Conservation (phyloP, 345 rosid species). For the Gossypium australe region DNA sequence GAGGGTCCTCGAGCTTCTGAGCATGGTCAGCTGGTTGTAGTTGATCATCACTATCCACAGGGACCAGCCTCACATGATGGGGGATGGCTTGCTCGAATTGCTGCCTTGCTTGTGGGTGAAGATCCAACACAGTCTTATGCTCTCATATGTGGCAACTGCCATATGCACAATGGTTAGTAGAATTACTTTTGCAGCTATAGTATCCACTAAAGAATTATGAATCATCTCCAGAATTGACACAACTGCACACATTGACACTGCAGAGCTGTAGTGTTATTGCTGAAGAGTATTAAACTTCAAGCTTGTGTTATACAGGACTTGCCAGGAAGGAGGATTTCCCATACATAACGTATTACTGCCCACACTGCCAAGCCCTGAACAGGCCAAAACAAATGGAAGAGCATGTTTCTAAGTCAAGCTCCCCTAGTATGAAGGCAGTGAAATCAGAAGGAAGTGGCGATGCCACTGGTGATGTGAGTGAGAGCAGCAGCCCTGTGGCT, state of each 20-base stretch:
- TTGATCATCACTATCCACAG: conserved; percentile 56
- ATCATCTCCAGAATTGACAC: neutral
- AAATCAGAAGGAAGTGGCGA: conserved; percentile 20
- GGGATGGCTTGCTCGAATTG: conserved; percentile 86
- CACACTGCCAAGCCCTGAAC: conserved; percentile 81
- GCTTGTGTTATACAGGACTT: conserved; percentile 47
- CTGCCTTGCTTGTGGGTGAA: conserved; percentile 88
- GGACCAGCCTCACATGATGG: conserved; percentile 51
- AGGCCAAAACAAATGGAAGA: conserved; percentile 50
- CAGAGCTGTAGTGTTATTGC: neutral
- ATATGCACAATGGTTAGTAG: conserved; percentile 85
- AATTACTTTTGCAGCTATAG: neutral
- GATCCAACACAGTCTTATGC: conserved; percentile 91
- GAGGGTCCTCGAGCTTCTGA: conserved; percentile 38
- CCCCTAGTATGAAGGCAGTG: conserved; percentile 27
- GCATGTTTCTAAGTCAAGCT: conserved; percentile 22
- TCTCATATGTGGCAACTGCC: conserved; percentile 89
- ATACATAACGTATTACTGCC: conserved; percentile 77
- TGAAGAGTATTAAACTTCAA: neutral
- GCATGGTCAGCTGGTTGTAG: conserved; percentile 55
- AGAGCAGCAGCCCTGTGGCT: neutral
- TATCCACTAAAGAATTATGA: neutral
- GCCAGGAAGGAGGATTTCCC: conserved; percentile 82
- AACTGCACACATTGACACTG: neutral
- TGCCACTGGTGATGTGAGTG: conserved; percentile 11